A percentile compares a stretch with the other conserved stretches of the same genome.
These are phyloP conservation scores for Ogataea glucozyma DNA, from an alignment of 805 yeast genomes.

Conservation along the genomic window DNA sequence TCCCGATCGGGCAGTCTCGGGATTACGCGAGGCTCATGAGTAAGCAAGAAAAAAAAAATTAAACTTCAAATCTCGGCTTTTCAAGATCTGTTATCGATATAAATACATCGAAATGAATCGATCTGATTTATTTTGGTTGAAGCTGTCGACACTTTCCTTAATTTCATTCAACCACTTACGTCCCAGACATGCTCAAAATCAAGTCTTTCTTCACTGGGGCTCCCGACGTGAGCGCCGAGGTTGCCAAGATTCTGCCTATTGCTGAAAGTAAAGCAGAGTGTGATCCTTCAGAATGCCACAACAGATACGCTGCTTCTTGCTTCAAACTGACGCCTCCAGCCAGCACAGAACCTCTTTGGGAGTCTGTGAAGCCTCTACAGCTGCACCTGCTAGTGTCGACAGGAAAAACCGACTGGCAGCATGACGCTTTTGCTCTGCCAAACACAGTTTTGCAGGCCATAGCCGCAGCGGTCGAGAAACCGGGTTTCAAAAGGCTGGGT, in stretches of 20 bases:
- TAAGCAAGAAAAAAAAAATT: too few relatives aligned
- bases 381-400: conserved; percentile 81
- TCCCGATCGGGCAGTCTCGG: conserved; percentile 5
- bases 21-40: neutral
- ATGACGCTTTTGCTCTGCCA: conserved; percentile 54
- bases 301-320: conserved; percentile 25
- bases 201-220: conserved; percentile 14
- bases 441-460: conserved; percentile 36
- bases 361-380: conserved; percentile 67
- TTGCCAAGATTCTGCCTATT: conserved; percentile 41
- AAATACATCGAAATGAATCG: too few relatives aligned
- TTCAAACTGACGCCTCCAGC: conserved; percentile 40
- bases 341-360: conserved; percentile 52
- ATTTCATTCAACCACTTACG: too few relatives aligned
- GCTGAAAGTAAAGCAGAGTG: conserved; percentile 58
- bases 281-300: conserved; percentile 46
- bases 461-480: conserved; percentile 23
- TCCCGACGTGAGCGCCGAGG: conserved; percentile 29
- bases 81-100: conserved; percentile 3
- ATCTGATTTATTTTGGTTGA: too few relatives aligned
- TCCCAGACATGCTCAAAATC: conserved; percentile 24
- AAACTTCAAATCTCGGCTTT: neutral
- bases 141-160: too few relatives aligned
- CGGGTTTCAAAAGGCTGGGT: conserved; percentile 24
- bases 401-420: conserved; percentile 82